Conservation (phyloP, 306 rosid genomes). For the Herpetospermum pedunculosum region DNA sequence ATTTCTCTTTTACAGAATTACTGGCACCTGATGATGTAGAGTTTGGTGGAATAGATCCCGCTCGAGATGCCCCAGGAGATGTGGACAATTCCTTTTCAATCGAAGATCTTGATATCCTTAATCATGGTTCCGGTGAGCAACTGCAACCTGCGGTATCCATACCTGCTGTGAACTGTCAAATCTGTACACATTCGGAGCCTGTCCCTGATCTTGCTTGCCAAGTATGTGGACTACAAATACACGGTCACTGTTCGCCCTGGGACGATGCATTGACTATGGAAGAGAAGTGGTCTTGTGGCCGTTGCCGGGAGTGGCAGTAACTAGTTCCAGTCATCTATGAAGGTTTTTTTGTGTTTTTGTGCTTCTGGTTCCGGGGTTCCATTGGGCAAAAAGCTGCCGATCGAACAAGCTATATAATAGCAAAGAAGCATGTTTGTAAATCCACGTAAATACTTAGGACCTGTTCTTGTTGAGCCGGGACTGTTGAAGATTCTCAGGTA, state of each 20-base stretch:
- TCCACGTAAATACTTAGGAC: constrained; percentile 4
- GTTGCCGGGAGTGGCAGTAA: constrained; percentile 72
- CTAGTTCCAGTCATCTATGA: constrained; percentile 1
- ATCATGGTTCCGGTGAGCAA: constrained; percentile 19
- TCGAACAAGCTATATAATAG: not conserved
- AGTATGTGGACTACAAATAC: constrained; percentile 54
- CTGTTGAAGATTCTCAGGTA: constrained; percentile 5
- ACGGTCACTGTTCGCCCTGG: constrained; percentile 63
- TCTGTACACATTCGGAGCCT: constrained; percentile 47
- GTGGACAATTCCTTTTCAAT: constrained; percentile 18
- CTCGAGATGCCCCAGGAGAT: constrained; percentile 35
- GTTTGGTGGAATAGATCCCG: constrained; percentile 34
- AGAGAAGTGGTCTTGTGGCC: constrained; percentile 58
- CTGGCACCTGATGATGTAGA: constrained; percentile 41
- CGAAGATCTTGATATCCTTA: constrained; percentile 15
- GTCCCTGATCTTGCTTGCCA: constrained; percentile 64
- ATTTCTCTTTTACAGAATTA: constrained; percentile 64
- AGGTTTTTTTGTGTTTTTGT: not conserved
- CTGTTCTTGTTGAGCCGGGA: not conserved
- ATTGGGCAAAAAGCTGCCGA: constrained; percentile 7
- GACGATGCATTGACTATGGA: constrained; percentile 24
- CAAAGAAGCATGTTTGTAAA: constrained; percentile 2
- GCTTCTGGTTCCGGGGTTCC: not conserved
- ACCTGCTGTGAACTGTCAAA: constrained; percentile 25
- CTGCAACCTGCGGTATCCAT: constrained; percentile 17